These are phyloP conservation scores for Cochliopodium minus DNA, from an alignment of 208 protist genomes.

Conservation along the genomic window DNA sequence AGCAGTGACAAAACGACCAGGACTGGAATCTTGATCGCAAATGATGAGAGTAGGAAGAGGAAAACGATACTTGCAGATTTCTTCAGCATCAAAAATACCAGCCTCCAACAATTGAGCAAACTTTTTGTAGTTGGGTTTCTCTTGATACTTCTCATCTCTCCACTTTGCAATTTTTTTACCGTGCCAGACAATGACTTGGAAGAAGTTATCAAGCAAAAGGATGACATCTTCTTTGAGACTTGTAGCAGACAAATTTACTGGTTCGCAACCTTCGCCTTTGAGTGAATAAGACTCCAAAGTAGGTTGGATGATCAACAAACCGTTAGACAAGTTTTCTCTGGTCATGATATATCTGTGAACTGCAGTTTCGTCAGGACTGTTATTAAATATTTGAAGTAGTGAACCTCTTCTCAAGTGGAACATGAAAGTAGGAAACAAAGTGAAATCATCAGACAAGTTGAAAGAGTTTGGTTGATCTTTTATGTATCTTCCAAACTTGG, in stretches of 20 bases:
- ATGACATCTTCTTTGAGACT: slow-evolving; percentile 70
- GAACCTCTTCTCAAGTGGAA: slow-evolving; percentile 88
- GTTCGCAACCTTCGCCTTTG: slow-evolving; percentile 45
- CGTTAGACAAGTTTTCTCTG: slow-evolving; percentile 71
- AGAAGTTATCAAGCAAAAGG: slow-evolving; percentile 95
- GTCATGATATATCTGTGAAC: slow-evolving; percentile 81
- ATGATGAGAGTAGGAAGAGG: slow-evolving; percentile 82
- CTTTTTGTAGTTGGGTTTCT: slow-evolving; percentile 71
- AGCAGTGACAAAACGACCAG: slow-evolving; percentile 87
- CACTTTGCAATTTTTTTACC: slow-evolving; percentile 80
- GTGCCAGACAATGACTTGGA: slow-evolving; percentile 89
- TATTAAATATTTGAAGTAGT: slow-evolving; percentile 92
- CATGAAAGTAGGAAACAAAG: slow-evolving; percentile 94
- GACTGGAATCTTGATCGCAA: slow-evolving; percentile 76
- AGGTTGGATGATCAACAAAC: slow-evolving; percentile 93
- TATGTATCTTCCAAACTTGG: slow-evolving; percentile 72
- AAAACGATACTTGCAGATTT: slow-evolving; percentile 65
- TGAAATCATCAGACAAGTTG: slow-evolving; percentile 64
- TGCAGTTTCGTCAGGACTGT: slow-evolving; percentile 89
- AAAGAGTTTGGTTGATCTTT: slow-evolving; percentile 69
- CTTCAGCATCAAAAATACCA: slow-evolving; percentile 66
- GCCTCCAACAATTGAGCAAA: slow-evolving; percentile 77
- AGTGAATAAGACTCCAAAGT: slow-evolving; percentile 84
- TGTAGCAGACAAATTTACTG: slow-evolving; percentile 69
- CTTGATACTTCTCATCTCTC: slow-evolving; percentile 72